Conservation (phyloP, 257 asterid genomes). For the Nemophila menziesii region DNA sequence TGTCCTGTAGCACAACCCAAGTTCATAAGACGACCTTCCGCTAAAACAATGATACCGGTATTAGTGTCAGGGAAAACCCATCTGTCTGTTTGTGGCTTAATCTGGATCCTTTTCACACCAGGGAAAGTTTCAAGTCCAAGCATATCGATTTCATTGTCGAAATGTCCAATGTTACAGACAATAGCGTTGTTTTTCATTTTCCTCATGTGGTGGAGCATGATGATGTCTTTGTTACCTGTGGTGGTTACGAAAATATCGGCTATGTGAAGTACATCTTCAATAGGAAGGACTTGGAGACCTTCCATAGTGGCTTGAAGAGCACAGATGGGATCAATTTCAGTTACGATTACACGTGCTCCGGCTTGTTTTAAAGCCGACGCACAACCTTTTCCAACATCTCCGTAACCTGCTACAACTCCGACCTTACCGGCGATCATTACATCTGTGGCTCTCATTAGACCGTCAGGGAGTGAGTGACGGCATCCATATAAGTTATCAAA, state of each 20-base stretch:
- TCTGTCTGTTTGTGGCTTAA: constrained; percentile 51
- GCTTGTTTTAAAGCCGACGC: constrained; percentile 52
- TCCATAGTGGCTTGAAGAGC: constrained; percentile 61
- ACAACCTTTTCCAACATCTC: constrained; percentile 60
- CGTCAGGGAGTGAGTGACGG: constrained; percentile 58
- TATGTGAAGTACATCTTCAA: constrained; percentile 37
- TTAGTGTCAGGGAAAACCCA: constrained; percentile 46
- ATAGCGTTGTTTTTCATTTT: constrained; percentile 58
- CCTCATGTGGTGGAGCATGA: constrained; percentile 47
- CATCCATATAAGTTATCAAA: constrained; percentile 59
- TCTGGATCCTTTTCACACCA: constrained; percentile 41
- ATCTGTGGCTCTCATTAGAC: constrained; percentile 55
- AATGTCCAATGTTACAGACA: constrained; percentile 67
- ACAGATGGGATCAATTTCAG: constrained; percentile 56
- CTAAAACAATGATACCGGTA: constrained; percentile 32
- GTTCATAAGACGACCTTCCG: constrained; percentile 61
- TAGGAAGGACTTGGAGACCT: constrained; percentile 46
- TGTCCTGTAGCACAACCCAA: constrained; percentile 60
- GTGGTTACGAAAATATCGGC: constrained; percentile 62
- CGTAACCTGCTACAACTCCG: constrained; percentile 42
- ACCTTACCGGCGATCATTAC: constrained; percentile 59
- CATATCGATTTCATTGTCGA: constrained; percentile 54
- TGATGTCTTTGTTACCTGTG: constrained; percentile 56
- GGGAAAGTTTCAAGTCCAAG: constrained; percentile 45
- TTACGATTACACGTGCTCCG: constrained; percentile 49